Conservation (phyloP, 176 grass and related monocot species). For the Ensete glaucum region DNA sequence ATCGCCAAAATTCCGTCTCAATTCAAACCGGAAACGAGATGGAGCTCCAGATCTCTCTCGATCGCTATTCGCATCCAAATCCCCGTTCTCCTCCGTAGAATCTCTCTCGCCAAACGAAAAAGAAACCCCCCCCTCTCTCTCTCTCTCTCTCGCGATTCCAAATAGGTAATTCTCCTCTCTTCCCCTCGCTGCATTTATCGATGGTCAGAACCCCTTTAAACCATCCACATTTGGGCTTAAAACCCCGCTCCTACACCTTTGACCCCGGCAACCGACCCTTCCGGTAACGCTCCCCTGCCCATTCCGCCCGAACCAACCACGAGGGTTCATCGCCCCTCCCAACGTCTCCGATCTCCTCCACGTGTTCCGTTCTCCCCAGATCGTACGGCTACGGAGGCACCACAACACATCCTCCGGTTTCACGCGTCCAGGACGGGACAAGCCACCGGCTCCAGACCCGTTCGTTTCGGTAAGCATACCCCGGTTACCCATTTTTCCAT, state of each 20-base stretch:
- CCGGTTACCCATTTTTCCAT: too few species aligned
- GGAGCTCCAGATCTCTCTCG: not conserved
- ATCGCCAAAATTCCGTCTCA: not conserved
- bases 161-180: not conserved
- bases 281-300: slow-evolving; percentile 7
- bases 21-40: not conserved
- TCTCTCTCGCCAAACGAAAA: not conserved
- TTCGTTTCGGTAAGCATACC: too few species aligned
- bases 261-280: slow-evolving; percentile 20
- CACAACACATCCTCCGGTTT: too few species aligned
- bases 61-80: not conserved
- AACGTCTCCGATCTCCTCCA: not conserved
- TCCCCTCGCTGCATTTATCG: slow-evolving; percentile 1
- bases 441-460: too few species aligned
- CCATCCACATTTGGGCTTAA: slow-evolving; percentile 35
- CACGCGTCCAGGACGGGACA: too few species aligned
- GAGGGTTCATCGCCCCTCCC: not conserved
- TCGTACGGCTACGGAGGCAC: not conserved
- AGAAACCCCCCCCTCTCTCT: not conserved
- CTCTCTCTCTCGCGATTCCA: not conserved
- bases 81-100: not conserved
- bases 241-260: slow-evolving; percentile 40
- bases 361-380: not conserved
- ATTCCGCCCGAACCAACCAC: not conserved
- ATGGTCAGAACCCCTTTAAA: slow-evolving; percentile 24